These are phyloP conservation scores for Hortiboletus campestris DNA, from an alignment of 768 basidiomycete genomes.

Conservation along the genomic window DNA sequence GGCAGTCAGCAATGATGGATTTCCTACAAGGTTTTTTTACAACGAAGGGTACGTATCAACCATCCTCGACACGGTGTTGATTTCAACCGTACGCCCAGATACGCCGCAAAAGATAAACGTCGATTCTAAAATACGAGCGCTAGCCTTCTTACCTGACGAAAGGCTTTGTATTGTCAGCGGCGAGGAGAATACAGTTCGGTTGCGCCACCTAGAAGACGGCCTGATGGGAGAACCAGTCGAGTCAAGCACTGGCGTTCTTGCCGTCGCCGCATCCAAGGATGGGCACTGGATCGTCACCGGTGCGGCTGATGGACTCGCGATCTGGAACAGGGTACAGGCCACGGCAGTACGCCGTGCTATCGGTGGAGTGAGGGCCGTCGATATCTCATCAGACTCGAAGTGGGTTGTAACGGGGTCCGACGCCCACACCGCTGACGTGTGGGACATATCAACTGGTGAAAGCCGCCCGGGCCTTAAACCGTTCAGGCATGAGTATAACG, in stretches of 20 bases:
- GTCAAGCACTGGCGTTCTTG: background rate
- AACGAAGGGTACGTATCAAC: background rate
- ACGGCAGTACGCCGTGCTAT: background rate
- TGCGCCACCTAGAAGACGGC: constrained; percentile 1
- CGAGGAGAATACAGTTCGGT: constrained; percentile 8
- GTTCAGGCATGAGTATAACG: constrained; percentile 17
- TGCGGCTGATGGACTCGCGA: constrained; percentile 6
- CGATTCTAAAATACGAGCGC: constrained; percentile 9
- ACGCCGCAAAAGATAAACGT: background rate
- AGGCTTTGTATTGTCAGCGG: constrained; percentile 4
- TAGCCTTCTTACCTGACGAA: constrained; percentile 9
- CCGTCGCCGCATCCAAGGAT: constrained; percentile 11
- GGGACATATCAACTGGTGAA: constrained; percentile 16
- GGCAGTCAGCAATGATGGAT: background rate
- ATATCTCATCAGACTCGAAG: constrained; percentile 19
- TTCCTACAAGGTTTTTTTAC: background rate
- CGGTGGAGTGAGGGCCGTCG: constrained; percentile 12
- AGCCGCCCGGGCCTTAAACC: background rate
- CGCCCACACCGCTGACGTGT: constrained; percentile 8
- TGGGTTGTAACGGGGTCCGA: constrained; percentile 21
- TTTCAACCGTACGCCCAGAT: background rate
- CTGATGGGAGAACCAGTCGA: constrained; percentile 14
- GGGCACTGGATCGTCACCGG: constrained; percentile 10
- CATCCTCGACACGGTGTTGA: background rate
- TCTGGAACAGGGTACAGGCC: constrained; percentile 3